Conservation (phyloP, 768 basidiomycete species). For the Mycena haematopus region DNA sequence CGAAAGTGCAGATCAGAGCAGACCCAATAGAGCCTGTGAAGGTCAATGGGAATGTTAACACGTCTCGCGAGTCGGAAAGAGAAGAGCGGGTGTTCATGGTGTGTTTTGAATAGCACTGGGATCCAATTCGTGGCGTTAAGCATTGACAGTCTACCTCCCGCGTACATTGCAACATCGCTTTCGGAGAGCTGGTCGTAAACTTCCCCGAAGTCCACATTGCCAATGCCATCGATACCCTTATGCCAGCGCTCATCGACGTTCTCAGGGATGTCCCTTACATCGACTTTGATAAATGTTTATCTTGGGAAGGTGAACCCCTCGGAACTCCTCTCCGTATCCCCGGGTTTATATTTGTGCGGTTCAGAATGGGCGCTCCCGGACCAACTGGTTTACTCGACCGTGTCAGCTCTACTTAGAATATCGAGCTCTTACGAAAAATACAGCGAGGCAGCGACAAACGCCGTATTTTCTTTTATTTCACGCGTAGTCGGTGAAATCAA, state of each 20-base stretch:
- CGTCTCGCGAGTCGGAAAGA: slow-evolving; percentile 33
- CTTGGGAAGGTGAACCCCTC: slow-evolving; percentile 71
- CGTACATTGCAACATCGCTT: slow-evolving; percentile 83
- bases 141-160: slow-evolving; percentile 65
- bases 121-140: slow-evolving; percentile 14
- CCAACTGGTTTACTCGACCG: slow-evolving; percentile 80
- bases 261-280: slow-evolving; percentile 75
- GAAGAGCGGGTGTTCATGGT: slow-evolving; percentile 65
- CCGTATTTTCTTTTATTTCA: slow-evolving; percentile 67
- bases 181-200: slow-evolving; percentile 77
- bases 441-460: slow-evolving; percentile 55
- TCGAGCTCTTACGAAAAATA: slow-evolving; percentile 60
- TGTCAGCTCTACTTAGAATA: slow-evolving; percentile 76
- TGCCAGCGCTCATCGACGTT: slow-evolving; percentile 69
- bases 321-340: slow-evolving; percentile 1
- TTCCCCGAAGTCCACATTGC: slow-evolving; percentile 60
- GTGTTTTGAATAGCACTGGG: slow-evolving; percentile 28
- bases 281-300: slow-evolving; percentile 79
- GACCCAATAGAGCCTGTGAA: slow-evolving; percentile 34
- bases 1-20: slow-evolving; percentile 59
- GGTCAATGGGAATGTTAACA: slow-evolving; percentile 34
- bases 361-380: slow-evolving; percentile 90
- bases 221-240: slow-evolving; percentile 56
- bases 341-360: slow-evolving; percentile 3
- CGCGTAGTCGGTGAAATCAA: slow-evolving; percentile 63